Conservation (phyloP, 768 basidiomycete species). For the Mycena chlorophos region DNA sequence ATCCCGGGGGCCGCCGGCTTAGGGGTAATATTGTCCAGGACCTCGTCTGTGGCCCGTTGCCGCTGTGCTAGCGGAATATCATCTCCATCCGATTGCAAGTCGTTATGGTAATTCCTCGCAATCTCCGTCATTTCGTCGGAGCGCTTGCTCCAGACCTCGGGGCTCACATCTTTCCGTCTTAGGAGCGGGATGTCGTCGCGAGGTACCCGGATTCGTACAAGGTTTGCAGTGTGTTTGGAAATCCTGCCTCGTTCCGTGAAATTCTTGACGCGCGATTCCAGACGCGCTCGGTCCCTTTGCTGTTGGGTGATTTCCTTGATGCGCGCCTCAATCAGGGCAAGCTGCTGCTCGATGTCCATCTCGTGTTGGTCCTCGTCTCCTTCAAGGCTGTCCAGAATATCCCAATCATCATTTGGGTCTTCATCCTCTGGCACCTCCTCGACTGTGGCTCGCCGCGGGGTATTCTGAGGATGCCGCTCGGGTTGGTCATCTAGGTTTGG, state of each 20-base stretch:
- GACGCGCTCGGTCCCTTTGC: not conserved
- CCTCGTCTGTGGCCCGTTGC: not conserved
- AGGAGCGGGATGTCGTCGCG: not conserved
- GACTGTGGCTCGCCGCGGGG: too few species aligned
- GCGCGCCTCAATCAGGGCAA: not conserved
- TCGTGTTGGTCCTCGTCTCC: too few species aligned
- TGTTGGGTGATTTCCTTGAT: not conserved
- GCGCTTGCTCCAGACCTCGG: not conserved
- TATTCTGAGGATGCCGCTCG: too few species aligned
- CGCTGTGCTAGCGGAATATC: not conserved
- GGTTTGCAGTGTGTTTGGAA: conserved; percentile 1
- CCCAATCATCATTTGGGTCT: too few species aligned
- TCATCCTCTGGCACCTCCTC: too few species aligned
- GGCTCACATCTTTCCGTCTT: not conserved
- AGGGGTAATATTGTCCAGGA: not conserved
- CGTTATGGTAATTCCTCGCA: conserved; percentile 7
- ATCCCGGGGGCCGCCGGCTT: not conserved
- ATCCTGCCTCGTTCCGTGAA: conserved; percentile 1
- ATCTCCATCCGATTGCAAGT: not conserved
- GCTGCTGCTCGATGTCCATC: too few species aligned
- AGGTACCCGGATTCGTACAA: not conserved
- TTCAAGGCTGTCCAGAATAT: too few species aligned
- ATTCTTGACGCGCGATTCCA: not conserved
- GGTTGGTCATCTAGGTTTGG: too few species aligned
- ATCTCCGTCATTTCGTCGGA: conserved; percentile 12